Evolutionary conservation across 352 stramenopile genomes (phyloP).

Genomic region (Phytopythium kandeliae): DNA sequence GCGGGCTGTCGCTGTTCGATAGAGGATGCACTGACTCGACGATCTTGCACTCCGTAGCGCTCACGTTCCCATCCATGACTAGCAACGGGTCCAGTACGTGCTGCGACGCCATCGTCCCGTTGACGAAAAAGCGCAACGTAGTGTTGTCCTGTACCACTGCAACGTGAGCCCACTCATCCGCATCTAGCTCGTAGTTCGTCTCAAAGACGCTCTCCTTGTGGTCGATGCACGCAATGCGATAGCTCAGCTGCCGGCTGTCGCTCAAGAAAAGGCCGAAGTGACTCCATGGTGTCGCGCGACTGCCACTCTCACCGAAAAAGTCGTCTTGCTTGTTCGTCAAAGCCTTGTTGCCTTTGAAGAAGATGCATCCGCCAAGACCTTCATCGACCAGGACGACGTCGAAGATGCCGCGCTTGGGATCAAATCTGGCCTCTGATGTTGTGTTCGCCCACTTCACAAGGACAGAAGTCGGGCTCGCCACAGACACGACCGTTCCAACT

Average conservation of each 20-base stretch:
- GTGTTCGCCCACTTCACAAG: slow-evolving; percentile 30
- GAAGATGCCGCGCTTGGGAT: slow-evolving; percentile 39
- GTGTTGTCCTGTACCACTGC: slow-evolving; percentile 62
- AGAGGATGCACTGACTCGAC: slow-evolving; percentile 60
- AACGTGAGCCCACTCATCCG: slow-evolving; percentile 60
- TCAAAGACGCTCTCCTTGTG: slow-evolving; percentile 62
- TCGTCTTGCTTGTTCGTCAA: slow-evolving; percentile 31
- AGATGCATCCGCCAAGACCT: slow-evolving; percentile 53
- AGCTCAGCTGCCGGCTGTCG: slow-evolving; percentile 57
- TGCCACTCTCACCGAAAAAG: background rate
- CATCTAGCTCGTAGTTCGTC: slow-evolving; percentile 56
- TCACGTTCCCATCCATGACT: slow-evolving; percentile 34
- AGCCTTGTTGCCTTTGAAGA: slow-evolving; percentile 64
- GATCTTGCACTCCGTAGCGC: slow-evolving; percentile 39
- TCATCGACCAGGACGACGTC: slow-evolving; percentile 53
- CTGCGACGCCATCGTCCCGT: slow-evolving; percentile 56
- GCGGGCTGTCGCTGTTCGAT: slow-evolving; percentile 17
- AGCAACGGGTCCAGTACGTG: slow-evolving; percentile 66
- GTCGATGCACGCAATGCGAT: slow-evolving; percentile 48
- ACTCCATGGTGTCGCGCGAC: slow-evolving; percentile 48
- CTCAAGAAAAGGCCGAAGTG: slow-evolving; percentile 66
- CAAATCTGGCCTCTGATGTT: slow-evolving; percentile 37
- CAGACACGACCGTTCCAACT: slow-evolving; percentile 37
- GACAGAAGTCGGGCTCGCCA: slow-evolving; percentile 35
- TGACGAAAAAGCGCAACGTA: slow-evolving; percentile 56